These are phyloP conservation scores for Plasmodium billcollinsi DNA, from an alignment of 169 alveolate species.

Conservation along the genomic window DNA sequence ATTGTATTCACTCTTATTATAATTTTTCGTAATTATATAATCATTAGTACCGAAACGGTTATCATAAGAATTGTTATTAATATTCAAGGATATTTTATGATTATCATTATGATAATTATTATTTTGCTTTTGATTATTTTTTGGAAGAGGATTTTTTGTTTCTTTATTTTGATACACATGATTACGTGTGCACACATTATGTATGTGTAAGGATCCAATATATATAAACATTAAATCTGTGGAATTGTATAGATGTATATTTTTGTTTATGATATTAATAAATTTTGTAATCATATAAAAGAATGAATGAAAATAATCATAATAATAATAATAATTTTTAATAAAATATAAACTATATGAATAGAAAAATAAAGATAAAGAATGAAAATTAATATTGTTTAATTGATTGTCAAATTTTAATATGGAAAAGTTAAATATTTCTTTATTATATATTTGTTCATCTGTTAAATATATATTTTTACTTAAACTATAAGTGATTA, in stretches of 20 bases:
- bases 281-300: slow-evolving; percentile 60
- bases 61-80: too few relatives aligned
- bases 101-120: too few relatives aligned
- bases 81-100: too few relatives aligned
- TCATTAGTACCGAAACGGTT: too few relatives aligned
- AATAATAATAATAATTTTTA: not conserved
- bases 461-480: slow-evolving; percentile 13
- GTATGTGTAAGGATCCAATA: slow-evolving; percentile 34
- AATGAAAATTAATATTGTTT: slow-evolving; percentile 50
- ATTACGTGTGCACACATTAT: not conserved
- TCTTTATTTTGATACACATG: too few relatives aligned
- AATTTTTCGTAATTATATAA: too few relatives aligned
- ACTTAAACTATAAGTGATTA: slow-evolving; percentile 39
- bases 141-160: too few relatives aligned
- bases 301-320: slow-evolving; percentile 25
- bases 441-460: slow-evolving; percentile 38
- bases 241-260: slow-evolving; percentile 29
- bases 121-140: too few relatives aligned
- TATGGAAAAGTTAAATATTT: slow-evolving; percentile 50
- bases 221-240: slow-evolving; percentile 70
- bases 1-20: too few relatives aligned
- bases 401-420: slow-evolving; percentile 43
- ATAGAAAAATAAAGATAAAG: slow-evolving; percentile 69
- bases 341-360: slow-evolving; percentile 66
- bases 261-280: slow-evolving; percentile 49